Percentiles rank a stretch among this genome's conserved stretches.
These are phyloP conservation scores for Vanrija humicola DNA, from an alignment of 1,284 basidiomycete genomes.

Conservation along the genomic window DNA sequence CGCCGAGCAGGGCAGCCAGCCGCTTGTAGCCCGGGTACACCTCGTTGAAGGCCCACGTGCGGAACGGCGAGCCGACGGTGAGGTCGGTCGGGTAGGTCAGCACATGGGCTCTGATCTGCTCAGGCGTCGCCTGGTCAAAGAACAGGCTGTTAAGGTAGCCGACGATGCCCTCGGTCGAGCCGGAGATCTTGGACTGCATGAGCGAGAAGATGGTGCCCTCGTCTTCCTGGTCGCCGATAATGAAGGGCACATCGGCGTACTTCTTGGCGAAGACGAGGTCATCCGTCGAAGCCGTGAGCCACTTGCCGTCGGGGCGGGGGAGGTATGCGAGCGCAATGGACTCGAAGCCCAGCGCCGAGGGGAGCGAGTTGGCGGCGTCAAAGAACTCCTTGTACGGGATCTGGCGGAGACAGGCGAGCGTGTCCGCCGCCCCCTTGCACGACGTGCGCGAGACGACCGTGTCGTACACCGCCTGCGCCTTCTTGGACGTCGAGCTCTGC, in stretches of 20 bases:
- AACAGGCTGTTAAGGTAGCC: conserved; percentile 24
- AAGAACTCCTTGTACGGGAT: conserved; percentile 45
- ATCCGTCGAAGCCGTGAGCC: conserved; percentile 52
- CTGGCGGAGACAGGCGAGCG: conserved; percentile 54
- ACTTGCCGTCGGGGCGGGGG: conserved; percentile 56
- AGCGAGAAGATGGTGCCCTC: conserved; percentile 17
- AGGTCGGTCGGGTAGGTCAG: conserved; percentile 26
- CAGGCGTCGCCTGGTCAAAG: conserved; percentile 15
- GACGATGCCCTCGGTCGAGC: conserved; percentile 14
- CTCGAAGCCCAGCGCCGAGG: conserved; percentile 10
- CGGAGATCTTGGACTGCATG: conserved; percentile 27
- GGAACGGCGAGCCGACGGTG: conserved; percentile 20
- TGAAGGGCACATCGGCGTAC: conserved; percentile 16
- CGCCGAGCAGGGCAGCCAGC: conserved; percentile 13
- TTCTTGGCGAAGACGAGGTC: conserved; percentile 1
- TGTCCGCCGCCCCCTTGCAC: conserved; percentile 46
- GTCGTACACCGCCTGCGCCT: conserved; percentile 15
- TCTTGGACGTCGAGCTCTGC: conserved; percentile 9
- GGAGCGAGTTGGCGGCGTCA: conserved; percentile 11
- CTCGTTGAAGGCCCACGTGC: conserved; percentile 14
- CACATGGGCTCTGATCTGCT: conserved; percentile 21
- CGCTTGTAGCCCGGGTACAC: conserved; percentile 20
- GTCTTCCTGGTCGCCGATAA: conserved; percentile 27
- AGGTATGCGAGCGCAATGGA: conserved; percentile 48
- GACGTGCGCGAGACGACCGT: conserved; percentile 1